Evolutionary conservation across 108 stramenopile species (phyloP).

Genomic region (Fistulifera pelliculosa): DNA sequence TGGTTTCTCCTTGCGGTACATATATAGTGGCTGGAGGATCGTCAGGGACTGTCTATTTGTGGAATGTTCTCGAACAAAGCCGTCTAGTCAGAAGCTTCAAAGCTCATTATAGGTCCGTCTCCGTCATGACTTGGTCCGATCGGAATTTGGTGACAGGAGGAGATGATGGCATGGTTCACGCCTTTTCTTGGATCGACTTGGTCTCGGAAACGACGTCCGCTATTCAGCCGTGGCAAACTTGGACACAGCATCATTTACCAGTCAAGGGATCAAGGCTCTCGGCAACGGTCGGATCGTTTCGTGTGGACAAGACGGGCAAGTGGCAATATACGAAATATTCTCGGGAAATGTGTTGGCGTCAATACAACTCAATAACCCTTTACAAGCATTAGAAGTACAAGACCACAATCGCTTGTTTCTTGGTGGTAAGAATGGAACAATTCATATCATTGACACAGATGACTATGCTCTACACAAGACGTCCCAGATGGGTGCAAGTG

Average conservation of each 20-base stretch:
- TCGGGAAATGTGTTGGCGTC: slow-evolving; percentile 43
- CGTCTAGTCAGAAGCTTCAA: slow-evolving; percentile 41
- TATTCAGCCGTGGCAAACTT: slow-evolving; percentile 53
- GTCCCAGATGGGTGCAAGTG: slow-evolving; percentile 23
- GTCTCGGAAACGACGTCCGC: slow-evolving; percentile 17
- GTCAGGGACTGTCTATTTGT: slow-evolving; percentile 54
- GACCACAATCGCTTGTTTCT: slow-evolving; percentile 36
- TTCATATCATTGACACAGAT: slow-evolving; percentile 63
- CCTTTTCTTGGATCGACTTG: slow-evolving; percentile 51
- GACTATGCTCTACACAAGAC: slow-evolving; percentile 50
- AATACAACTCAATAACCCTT: slow-evolving; percentile 45
- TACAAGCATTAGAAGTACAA: slow-evolving; percentile 32
- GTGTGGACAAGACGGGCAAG: slow-evolving; percentile 48
- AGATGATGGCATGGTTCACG: slow-evolving; percentile 77
- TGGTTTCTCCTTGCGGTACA: slow-evolving; percentile 54
- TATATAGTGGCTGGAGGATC: slow-evolving; percentile 52
- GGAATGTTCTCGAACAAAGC: slow-evolving; percentile 47
- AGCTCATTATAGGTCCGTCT: slow-evolving; percentile 68
- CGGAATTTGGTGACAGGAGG: slow-evolving; percentile 66
- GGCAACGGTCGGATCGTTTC: slow-evolving; percentile 46
- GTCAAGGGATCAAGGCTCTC: slow-evolving; percentile 32
- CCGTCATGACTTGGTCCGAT: slow-evolving; percentile 48
- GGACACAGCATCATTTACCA: slow-evolving; percentile 63
- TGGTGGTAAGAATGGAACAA: slow-evolving; percentile 53
- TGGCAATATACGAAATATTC: slow-evolving; percentile 54